A percentile compares a stretch with the other conserved stretches of the same genome.
phyloP scores from a whole-genome alignment of 2,329 filamentous ascomycete genomes.

The Diaporthe destruens region DNA sequence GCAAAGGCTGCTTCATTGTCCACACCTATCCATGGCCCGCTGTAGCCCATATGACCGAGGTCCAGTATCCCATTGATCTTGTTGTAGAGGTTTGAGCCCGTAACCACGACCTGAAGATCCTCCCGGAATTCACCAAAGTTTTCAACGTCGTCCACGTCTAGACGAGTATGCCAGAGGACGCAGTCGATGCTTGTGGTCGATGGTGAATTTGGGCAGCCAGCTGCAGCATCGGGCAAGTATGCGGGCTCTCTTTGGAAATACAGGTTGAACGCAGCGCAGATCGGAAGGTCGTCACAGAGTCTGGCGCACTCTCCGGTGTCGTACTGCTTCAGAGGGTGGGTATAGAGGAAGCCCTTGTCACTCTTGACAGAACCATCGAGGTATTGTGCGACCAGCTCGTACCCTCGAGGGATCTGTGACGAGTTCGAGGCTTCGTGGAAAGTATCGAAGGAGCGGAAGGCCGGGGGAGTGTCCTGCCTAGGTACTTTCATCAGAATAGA shows the following conservation, averaged over 20 bases:
- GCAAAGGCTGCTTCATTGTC: constrained; percentile 34
- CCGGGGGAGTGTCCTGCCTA: not conserved
- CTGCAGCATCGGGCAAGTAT: not conserved
- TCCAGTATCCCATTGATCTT: constrained; percentile 17
- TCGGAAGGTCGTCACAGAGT: constrained; percentile 6
- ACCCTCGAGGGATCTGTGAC: not conserved
- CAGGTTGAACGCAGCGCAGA: constrained; percentile 38
- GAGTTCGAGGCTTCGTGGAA: not conserved
- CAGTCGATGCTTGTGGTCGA: constrained; percentile 38
- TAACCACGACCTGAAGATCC: constrained; percentile 31
- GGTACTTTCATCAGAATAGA: not conserved
- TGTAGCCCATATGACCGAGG: constrained; percentile 10
- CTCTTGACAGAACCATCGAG: not conserved
- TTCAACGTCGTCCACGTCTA: not conserved
- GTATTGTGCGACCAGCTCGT: not conserved
- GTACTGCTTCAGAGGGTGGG: constrained; percentile 10
- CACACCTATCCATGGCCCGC: constrained; percentile 17
- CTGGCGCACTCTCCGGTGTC: constrained; percentile 21
- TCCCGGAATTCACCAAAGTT: constrained; percentile 31
- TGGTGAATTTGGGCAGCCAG: constrained; percentile 27
- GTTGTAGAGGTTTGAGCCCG: constrained; percentile 39
- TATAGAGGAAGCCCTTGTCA: not conserved
- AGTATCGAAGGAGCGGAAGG: not conserved
- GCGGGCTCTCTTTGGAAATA: constrained; percentile 37
- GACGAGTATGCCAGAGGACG: constrained; percentile 31